Conservation (phyloP, 106 monocot genomes). For the Cymbidium sinense region DNA sequence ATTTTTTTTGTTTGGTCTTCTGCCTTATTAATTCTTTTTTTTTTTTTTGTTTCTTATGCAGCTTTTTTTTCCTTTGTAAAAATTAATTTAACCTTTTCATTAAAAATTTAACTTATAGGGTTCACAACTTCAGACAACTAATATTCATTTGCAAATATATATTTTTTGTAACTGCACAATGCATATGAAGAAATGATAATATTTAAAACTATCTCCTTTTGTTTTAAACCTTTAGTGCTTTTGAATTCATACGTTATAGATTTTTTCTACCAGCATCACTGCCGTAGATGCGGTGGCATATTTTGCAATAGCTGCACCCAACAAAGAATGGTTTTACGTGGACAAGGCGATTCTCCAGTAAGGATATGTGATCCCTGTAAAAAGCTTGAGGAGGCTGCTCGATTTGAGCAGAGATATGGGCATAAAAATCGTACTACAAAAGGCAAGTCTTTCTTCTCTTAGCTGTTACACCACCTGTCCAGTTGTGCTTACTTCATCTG, state of each 20-base stretch:
- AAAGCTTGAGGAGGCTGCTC: slow-evolving; percentile 82
- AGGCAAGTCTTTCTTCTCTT: slow-evolving; percentile 35
- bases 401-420: slow-evolving; percentile 79
- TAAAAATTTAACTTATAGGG: background rate
- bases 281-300: slow-evolving; percentile 94
- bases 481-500: background rate
- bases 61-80: background rate
- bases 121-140: background rate
- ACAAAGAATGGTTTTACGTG: slow-evolving; percentile 88
- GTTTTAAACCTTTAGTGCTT: background rate
- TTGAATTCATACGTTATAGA: background rate
- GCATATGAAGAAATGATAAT: background rate
- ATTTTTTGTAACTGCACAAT: background rate
- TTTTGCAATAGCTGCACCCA: slow-evolving; percentile 89
- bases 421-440: slow-evolving; percentile 48
- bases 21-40: background rate
- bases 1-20: background rate
- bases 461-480: background rate
- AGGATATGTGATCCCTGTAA: slow-evolving; percentile 97
- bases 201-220: background rate
- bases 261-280: slow-evolving; percentile 72
- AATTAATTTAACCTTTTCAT: background rate
- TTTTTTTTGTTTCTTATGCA: background rate
- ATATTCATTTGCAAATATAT: background rate
- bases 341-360: slow-evolving; percentile 93